Evolutionary conservation across 202 grass and related monocot species (phyloP).

Genomic region (Carex arenaria): DNA sequence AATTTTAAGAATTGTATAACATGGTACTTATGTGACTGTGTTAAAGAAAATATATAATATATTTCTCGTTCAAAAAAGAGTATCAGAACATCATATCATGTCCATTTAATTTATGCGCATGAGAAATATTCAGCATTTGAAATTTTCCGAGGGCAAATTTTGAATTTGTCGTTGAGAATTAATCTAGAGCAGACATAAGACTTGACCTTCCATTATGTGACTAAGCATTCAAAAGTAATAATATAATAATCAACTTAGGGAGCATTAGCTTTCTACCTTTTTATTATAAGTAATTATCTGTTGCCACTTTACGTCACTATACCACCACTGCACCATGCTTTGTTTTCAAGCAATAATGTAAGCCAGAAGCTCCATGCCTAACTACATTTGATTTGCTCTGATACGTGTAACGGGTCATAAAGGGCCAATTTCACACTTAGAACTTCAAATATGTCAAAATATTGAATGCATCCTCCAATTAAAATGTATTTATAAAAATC

Average conservation of each 20-base stretch:
- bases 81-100: neutral
- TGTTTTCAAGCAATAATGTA: slow-evolving; percentile 22
- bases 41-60: too few relatives aligned
- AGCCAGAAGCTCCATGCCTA: neutral
- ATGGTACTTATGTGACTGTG: too few relatives aligned
- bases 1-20: neutral
- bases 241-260: neutral
- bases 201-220: neutral
- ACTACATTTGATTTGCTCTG: neutral
- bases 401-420: neutral
- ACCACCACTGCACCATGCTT: slow-evolving; percentile 18
- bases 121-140: neutral
- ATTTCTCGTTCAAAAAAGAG: too few relatives aligned
- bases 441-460: neutral
- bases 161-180: neutral
- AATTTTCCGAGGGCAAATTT: neutral
- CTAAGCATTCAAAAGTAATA: neutral
- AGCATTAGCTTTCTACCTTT: neutral
- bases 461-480: neutral
- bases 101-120: neutral
- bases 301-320: slow-evolving; percentile 19
- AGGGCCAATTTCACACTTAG: too few relatives aligned
- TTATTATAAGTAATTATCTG: neutral
- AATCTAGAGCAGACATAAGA: neutral
- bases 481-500: neutral